Evolutionary conservation across 768 basidiomycete genomes (phyloP).

Genomic region (Podaxis sp.): DNA sequence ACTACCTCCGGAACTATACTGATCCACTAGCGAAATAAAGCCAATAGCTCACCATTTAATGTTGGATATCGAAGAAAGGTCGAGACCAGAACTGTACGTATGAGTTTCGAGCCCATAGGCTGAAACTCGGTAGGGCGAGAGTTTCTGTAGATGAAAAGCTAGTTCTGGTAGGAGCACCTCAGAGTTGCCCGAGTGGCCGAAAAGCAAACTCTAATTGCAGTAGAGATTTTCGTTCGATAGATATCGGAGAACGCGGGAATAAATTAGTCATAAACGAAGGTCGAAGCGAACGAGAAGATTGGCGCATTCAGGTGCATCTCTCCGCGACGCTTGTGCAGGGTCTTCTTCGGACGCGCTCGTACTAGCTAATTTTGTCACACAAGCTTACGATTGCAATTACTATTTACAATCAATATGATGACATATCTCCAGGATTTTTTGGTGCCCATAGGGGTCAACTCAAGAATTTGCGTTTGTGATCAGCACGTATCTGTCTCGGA

Average conservation of each 20-base stretch:
- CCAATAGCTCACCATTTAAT: neutral
- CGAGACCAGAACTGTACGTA: neutral
- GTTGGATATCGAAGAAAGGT: neutral
- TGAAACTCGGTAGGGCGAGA: neutral
- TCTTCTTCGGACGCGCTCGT: constrained; percentile 14
- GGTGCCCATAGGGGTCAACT: neutral
- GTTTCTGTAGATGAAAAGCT: neutral
- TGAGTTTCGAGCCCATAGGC: neutral
- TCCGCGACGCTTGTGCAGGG: neutral
- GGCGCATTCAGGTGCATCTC: neutral
- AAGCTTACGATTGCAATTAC: neutral
- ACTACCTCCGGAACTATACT: neutral
- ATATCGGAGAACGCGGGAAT: constrained; percentile 15
- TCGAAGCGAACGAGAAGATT: neutral
- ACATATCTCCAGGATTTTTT: neutral
- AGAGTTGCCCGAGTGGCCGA: neutral
- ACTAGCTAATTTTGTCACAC: neutral
- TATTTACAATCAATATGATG: neutral
- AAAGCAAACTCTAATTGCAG: neutral
- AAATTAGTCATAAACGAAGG: neutral
- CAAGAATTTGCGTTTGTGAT: neutral
- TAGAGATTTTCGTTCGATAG: neutral
- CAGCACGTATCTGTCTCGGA: neutral
- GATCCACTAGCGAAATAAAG: neutral
- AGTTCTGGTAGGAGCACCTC: neutral